A percentile compares a stretch with the other conserved stretches of the same genome.
phyloP scores from a whole-genome alignment of 371 early-diverging fungal species.

The Sanchytrium tribonematis region DNA sequence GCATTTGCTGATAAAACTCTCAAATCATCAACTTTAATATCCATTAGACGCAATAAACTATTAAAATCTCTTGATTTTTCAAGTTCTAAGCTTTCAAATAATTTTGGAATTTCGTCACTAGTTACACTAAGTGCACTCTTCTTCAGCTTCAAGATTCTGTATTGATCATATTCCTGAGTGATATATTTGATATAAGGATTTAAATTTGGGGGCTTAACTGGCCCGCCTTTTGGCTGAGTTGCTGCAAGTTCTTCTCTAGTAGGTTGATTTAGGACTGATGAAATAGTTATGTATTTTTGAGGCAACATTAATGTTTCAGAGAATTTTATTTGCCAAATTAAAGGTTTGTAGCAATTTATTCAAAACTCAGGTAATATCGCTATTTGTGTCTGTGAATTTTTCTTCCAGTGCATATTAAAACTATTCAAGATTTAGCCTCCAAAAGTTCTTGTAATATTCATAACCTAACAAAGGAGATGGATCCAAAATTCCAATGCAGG shows the following conservation, averaged over 20 bases:
- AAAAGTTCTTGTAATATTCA: too few relatives aligned
- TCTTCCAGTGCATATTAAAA: too few relatives aligned
- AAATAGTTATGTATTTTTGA: not conserved
- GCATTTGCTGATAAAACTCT: not conserved
- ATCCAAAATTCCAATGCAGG: slow-evolving; percentile 3
- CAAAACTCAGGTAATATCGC: too few relatives aligned
- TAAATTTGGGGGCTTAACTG: not conserved
- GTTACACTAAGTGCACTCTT: not conserved
- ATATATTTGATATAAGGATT: not conserved
- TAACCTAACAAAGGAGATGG: too few relatives aligned
- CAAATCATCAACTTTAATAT: not conserved
- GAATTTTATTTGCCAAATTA: too few relatives aligned
- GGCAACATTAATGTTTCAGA: not conserved
- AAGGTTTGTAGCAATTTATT: too few relatives aligned
- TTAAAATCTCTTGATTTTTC: not conserved
- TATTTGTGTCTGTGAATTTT: too few relatives aligned
- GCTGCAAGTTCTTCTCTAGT: not conserved
- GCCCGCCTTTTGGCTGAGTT: not conserved
- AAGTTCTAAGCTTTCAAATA: not conserved
- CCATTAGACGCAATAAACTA: not conserved
- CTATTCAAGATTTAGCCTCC: too few relatives aligned
- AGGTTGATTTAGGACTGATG: not conserved
- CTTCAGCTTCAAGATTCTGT: not conserved
- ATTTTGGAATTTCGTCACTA: not conserved
- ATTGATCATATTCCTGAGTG: not conserved